These are phyloP conservation scores for Eimeria necatrix DNA, from an alignment of 169 alveolate species.

Conservation along the genomic window DNA sequence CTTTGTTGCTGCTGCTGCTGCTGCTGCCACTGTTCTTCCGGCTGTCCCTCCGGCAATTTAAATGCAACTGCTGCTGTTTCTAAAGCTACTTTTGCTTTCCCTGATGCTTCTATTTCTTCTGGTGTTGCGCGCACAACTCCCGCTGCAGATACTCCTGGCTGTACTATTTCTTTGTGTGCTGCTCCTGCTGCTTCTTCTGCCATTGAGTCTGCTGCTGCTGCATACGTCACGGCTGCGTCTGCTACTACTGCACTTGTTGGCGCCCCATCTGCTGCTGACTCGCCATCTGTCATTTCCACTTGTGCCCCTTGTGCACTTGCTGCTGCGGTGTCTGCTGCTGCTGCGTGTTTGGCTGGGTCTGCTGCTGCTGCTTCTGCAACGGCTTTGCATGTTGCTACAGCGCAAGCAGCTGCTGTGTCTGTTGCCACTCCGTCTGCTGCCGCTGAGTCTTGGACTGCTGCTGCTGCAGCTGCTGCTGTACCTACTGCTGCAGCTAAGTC, in stretches of 20 bases:
- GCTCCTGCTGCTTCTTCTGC: not conserved
- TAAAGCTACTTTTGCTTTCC: not conserved
- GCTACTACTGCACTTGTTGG: not conserved
- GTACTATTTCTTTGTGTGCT: not conserved
- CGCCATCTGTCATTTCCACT: not conserved
- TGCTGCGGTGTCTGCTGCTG: not conserved
- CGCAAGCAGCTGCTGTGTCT: not conserved
- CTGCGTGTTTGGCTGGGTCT: not conserved
- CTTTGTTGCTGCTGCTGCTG: conserved; percentile 39
- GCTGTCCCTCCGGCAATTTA: not conserved
- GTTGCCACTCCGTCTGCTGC: not conserved
- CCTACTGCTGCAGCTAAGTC: not conserved
- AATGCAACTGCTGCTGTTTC: not conserved
- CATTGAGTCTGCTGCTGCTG: not conserved
- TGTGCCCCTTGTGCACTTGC: not conserved
- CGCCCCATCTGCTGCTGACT: not conserved
- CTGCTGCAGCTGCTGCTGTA: not conserved
- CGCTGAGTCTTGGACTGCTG: not conserved
- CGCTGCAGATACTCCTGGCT: conserved; percentile 6
- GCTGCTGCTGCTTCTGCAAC: not conserved
- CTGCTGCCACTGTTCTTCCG: not conserved
- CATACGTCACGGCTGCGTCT: not conserved
- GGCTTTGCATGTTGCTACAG: not conserved
- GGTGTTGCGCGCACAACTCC: not conserved
- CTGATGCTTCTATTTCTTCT: not conserved